phyloP scores from a whole-genome alignment of 495 filamentous ascomycete genomes.

The Penicillium crystallinum region DNA sequence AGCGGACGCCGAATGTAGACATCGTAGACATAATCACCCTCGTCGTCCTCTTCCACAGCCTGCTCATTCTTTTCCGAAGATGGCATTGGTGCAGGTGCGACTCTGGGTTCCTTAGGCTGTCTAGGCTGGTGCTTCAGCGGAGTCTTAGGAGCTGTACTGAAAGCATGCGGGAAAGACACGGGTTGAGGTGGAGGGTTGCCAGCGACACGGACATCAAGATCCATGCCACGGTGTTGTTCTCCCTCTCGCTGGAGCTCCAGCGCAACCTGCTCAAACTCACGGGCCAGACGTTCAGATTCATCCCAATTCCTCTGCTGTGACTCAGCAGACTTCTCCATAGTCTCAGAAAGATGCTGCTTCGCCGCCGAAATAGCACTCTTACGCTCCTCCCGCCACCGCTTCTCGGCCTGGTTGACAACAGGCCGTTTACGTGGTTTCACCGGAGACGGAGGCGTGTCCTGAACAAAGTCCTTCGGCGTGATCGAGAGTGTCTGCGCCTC shows the following conservation, averaged over 20 bases:
- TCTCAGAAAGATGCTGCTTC: slow-evolving; percentile 34
- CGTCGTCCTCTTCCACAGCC: slow-evolving; percentile 30
- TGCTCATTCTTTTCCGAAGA: slow-evolving; percentile 1
- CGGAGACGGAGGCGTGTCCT: background rate
- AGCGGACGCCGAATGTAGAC: slow-evolving; percentile 51
- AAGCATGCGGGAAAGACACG: background rate
- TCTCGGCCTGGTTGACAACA: slow-evolving; percentile 42
- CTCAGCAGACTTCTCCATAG: slow-evolving; percentile 31
- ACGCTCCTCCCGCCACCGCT: slow-evolving; percentile 38
- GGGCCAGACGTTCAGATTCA: slow-evolving; percentile 39
- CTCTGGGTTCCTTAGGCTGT: slow-evolving; percentile 29
- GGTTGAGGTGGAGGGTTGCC: background rate
- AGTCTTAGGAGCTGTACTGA: slow-evolving; percentile 20
- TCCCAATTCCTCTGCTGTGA: slow-evolving; percentile 36
- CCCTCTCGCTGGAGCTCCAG: slow-evolving; percentile 32
- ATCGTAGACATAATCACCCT: slow-evolving; percentile 60
- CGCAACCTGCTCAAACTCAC: slow-evolving; percentile 45
- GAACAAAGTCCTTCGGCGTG: background rate
- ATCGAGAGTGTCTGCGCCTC: slow-evolving; percentile 11
- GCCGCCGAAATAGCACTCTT: slow-evolving; percentile 35
- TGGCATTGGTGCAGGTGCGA: slow-evolving; percentile 5
- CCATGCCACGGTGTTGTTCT: slow-evolving; percentile 18
- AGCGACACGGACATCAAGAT: slow-evolving; percentile 1
- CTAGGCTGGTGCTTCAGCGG: slow-evolving; percentile 37
- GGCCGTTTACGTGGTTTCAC: slow-evolving; percentile 36